phyloP scores from a whole-genome alignment of 441 rosid genomes.

The Populus trichocarpa region DNA sequence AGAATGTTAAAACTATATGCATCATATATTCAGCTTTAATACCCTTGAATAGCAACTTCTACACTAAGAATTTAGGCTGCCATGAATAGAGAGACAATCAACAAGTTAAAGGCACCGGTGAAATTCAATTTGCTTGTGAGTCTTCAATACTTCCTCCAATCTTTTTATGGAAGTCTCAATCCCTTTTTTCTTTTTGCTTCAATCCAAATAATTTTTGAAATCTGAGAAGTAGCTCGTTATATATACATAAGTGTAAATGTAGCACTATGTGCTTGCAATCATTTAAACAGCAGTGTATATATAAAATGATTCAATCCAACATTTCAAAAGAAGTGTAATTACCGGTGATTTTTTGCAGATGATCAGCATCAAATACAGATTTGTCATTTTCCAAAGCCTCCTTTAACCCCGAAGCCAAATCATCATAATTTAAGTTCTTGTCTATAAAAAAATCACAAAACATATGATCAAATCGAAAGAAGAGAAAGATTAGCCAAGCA shows the following conservation, averaged over 20 bases:
- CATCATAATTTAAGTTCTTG: conserved; percentile 56
- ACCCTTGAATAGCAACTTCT: background rate
- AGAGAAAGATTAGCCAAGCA: background rate
- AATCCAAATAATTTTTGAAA: background rate
- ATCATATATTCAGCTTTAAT: background rate
- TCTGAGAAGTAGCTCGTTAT: background rate
- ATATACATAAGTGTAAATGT: background rate
- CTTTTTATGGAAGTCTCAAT: background rate
- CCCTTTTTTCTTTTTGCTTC: background rate
- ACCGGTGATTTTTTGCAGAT: conserved; percentile 66
- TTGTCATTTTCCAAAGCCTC: conserved; percentile 61
- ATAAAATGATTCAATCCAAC: too few species aligned
- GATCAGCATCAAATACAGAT: conserved; percentile 66
- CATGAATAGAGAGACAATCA: background rate
- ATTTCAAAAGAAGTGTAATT: conserved; percentile 5
- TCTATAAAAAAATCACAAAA: conserved; percentile 19
- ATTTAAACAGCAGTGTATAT: too few species aligned
- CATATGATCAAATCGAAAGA: background rate
- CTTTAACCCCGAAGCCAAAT: conserved; percentile 59
- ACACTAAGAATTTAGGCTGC: background rate
- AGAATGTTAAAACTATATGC: background rate
- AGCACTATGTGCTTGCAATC: background rate
- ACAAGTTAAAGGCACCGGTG: background rate
- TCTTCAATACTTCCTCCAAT: too few species aligned
- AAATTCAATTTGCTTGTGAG: too few species aligned